phyloP scores from a whole-genome alignment of 805 yeast genomes.

The Hanseniaspora nectarophila region DNA sequence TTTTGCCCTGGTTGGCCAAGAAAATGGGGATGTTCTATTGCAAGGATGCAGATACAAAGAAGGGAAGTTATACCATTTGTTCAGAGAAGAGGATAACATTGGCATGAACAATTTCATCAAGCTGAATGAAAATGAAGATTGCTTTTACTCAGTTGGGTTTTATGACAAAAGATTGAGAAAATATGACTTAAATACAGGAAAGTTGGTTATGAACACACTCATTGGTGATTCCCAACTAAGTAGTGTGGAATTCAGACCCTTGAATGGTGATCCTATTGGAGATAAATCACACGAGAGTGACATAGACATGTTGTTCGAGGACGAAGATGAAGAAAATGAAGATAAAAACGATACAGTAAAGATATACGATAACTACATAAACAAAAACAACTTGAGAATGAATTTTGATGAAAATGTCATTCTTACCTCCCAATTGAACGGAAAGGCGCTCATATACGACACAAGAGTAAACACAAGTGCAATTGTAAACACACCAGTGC shows the following conservation, averaged over 20 bases:
- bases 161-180: slow-evolving; percentile 76
- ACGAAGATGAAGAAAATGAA: slow-evolving; percentile 41
- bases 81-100: slow-evolving; percentile 30
- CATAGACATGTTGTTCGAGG: slow-evolving; percentile 46
- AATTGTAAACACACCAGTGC: slow-evolving; percentile 25
- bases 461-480: slow-evolving; percentile 35
- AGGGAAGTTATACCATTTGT: slow-evolving; percentile 68
- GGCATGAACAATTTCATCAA: slow-evolving; percentile 61
- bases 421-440: slow-evolving; percentile 73
- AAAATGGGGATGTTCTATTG: slow-evolving; percentile 73
- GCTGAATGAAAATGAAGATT: slow-evolving; percentile 49
- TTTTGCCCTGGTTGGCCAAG: slow-evolving; percentile 75
- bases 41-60: slow-evolving; percentile 76
- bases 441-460: slow-evolving; percentile 76
- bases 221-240: slow-evolving; percentile 72
- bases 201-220: slow-evolving; percentile 35
- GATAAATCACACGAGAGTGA: slow-evolving; percentile 25
- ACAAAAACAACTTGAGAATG: slow-evolving; percentile 21
- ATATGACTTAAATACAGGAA: slow-evolving; percentile 81
- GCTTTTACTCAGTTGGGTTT: slow-evolving; percentile 58
- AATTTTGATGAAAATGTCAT: slow-evolving; percentile 43
- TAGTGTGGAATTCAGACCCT: slow-evolving; percentile 58
- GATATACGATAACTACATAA: slow-evolving; percentile 11
- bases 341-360: slow-evolving; percentile 17
- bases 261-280: slow-evolving; percentile 24